Conservation (phyloP, 768 basidiomycete species). For the Suillus weaverae region DNA sequence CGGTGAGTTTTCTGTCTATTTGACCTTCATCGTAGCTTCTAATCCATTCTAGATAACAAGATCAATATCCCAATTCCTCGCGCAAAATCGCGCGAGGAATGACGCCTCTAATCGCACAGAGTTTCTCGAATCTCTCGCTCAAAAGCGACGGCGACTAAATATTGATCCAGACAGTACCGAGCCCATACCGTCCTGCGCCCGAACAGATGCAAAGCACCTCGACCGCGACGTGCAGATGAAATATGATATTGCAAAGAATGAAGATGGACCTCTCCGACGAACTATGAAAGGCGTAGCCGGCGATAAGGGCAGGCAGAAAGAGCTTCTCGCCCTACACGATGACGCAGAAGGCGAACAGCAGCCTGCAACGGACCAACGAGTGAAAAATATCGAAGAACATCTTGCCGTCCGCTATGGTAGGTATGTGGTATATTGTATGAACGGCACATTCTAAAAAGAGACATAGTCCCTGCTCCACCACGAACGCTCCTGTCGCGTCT, state of each 20-base stretch:
- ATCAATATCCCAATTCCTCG: conserved; percentile 71
- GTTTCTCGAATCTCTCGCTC: conserved; percentile 60
- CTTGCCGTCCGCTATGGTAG: conserved; percentile 73
- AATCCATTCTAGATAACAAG: conserved; percentile 54
- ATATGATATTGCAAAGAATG: conserved; percentile 86
- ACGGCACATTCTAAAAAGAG: conserved; percentile 8
- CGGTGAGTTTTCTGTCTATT: conserved; percentile 44
- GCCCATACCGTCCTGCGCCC: conserved; percentile 59
- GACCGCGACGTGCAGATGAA: conserved; percentile 81
- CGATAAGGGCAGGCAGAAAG: conserved; percentile 14
- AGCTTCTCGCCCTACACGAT: conserved; percentile 19
- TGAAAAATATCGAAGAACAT: conserved; percentile 70
- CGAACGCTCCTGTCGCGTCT: conserved; percentile 63
- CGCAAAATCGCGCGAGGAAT: conserved; percentile 67
- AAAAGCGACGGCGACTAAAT: conserved; percentile 51
- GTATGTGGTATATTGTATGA: conserved; percentile 8
- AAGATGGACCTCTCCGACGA: conserved; percentile 69
- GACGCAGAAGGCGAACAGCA: conserved; percentile 43
- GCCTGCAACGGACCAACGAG: conserved; percentile 63
- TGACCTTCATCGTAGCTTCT: not conserved
- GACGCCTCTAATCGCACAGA: conserved; percentile 77
- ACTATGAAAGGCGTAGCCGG: conserved; percentile 43
- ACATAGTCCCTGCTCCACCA: conserved; percentile 69
- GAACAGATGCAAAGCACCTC: conserved; percentile 67
- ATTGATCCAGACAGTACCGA: conserved; percentile 35